These are phyloP conservation scores for Pisolithus albus DNA, from an alignment of 768 basidiomycete species.

Conservation along the genomic window DNA sequence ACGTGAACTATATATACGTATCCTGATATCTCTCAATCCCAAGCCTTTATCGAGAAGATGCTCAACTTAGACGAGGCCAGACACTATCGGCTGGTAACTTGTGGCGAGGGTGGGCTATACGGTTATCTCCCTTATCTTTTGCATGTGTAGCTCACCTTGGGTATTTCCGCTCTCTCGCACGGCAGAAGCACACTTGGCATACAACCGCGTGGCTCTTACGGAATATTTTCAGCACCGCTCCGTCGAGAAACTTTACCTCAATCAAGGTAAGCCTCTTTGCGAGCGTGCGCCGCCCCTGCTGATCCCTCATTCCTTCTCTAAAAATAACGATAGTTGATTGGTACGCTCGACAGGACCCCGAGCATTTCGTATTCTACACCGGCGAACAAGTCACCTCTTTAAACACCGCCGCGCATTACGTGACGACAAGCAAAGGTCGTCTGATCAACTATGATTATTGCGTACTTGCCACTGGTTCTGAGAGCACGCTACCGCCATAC, in stretches of 20 bases:
- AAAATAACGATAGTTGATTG: slow-evolving; percentile 36
- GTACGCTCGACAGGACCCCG: slow-evolving; percentile 54
- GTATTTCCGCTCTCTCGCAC: slow-evolving; percentile 2
- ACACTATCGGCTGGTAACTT: slow-evolving; percentile 49
- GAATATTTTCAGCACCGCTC: slow-evolving; percentile 57
- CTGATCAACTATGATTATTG: slow-evolving; percentile 52
- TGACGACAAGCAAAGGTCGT: slow-evolving; percentile 40
- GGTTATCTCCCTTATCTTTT: slow-evolving; percentile 14
- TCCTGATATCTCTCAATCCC: background rate
- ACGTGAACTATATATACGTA: background rate
- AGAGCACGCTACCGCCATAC: slow-evolving; percentile 56
- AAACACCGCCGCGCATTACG: slow-evolving; percentile 34
- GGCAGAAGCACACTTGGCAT: slow-evolving; percentile 40
- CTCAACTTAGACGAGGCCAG: slow-evolving; percentile 46
- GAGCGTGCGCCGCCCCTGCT: background rate
- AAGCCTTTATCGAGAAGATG: slow-evolving; percentile 66
- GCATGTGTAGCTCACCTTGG: slow-evolving; percentile 11
- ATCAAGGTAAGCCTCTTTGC: slow-evolving; percentile 28
- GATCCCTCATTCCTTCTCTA: background rate
- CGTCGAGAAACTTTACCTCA: slow-evolving; percentile 54
- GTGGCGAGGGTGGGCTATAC: slow-evolving; percentile 44
- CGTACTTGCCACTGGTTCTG: slow-evolving; percentile 64
- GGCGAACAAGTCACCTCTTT: slow-evolving; percentile 41
- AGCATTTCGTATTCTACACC: slow-evolving; percentile 46
- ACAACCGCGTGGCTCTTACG: slow-evolving; percentile 46